phyloP scores from a whole-genome alignment of 2,329 filamentous ascomycete genomes.

The Orbilia blumenaviensis region DNA sequence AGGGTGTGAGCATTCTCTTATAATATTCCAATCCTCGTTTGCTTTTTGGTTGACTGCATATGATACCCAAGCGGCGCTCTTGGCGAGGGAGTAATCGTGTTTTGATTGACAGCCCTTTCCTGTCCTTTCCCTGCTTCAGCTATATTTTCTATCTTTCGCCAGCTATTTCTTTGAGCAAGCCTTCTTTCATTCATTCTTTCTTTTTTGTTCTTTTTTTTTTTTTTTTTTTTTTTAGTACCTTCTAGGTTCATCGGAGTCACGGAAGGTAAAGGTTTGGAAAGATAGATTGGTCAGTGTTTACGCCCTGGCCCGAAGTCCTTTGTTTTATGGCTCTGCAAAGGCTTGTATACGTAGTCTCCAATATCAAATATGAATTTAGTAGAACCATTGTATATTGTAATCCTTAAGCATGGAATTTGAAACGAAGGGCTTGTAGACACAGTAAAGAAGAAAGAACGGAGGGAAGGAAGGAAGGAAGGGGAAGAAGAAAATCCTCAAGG shows the following conservation, averaged over 20 bases:
- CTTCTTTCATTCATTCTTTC: not conserved
- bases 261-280: constrained; percentile 36
- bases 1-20: not conserved
- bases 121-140: not conserved
- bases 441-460: too few species aligned
- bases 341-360: constrained; percentile 12
- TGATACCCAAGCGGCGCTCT: constrained; percentile 51
- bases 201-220: not conserved
- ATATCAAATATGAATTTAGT: constrained; percentile 5
- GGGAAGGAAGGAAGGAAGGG: too few species aligned
- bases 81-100: constrained; percentile 49
- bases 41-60: constrained; percentile 48
- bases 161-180: not conserved
- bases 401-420: too few species aligned
- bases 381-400: not conserved
- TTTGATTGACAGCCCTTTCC: constrained; percentile 24
- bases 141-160: not conserved
- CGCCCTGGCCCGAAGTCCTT: not conserved
- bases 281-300: constrained; percentile 28
- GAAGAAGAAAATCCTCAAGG: too few species aligned
- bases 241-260: constrained; percentile 39
- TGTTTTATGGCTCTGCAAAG: not conserved
- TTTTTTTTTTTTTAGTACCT: constrained; percentile 1
- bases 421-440: too few species aligned
- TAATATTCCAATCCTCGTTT: constrained; percentile 27